phyloP scores from a whole-genome alignment of 208 protist genomes.

The Leishmania amazonensis region DNA sequence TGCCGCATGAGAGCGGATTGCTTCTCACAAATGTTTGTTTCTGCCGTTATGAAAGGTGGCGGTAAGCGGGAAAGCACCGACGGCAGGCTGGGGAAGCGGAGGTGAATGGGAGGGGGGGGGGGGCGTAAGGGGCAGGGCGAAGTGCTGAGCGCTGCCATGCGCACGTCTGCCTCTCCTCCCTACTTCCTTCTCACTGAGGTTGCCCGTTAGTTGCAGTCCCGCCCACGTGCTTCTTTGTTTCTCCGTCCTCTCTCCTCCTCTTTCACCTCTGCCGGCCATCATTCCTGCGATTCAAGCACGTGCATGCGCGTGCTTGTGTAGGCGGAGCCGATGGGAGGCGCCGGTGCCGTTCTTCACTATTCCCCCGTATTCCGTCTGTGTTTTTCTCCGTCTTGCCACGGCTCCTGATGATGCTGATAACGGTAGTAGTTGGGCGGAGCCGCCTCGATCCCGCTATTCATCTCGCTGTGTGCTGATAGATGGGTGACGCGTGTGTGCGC shows the following conservation, averaged over 20 bases:
- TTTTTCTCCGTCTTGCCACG: neutral
- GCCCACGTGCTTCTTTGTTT: neutral
- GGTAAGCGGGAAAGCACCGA: neutral
- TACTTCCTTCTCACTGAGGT: neutral
- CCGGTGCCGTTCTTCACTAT: neutral
- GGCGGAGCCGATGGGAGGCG: neutral
- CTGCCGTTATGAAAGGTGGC: neutral
- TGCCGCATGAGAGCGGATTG: neutral
- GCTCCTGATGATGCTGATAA: neutral
- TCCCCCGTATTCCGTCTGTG: neutral
- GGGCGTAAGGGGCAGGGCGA: no score
- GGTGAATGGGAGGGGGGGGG: neutral
- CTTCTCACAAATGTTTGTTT: neutral
- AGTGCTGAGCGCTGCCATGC: neutral
- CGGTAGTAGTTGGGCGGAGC: neutral
- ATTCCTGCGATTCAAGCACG: neutral
- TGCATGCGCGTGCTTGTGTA: constrained; percentile 23
- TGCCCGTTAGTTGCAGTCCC: neutral
- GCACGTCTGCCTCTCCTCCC: neutral
- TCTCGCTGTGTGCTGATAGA: neutral
- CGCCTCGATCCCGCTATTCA: neutral
- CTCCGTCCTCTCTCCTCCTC: neutral
- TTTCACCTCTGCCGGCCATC: neutral
- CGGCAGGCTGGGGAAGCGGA: neutral
- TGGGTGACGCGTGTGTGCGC: neutral